A percentile compares a stretch with the other conserved stretches of the same genome.
These are phyloP conservation scores for Coemansia sp. DNA, from an alignment of 192 early-diverging fungal genomes.

Conservation along the genomic window DNA sequence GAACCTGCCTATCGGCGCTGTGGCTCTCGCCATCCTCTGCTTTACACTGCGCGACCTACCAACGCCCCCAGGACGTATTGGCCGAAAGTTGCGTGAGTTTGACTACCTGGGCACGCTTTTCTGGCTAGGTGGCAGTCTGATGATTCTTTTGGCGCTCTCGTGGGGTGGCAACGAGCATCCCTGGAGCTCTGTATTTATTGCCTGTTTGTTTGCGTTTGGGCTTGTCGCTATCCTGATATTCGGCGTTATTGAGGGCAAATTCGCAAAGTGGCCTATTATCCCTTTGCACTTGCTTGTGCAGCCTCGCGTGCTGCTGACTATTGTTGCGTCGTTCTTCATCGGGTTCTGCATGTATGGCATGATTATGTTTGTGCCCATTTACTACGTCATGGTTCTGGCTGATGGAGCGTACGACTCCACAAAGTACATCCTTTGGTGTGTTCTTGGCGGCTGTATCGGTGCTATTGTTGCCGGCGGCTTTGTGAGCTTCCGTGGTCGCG, in stretches of 20 bases:
- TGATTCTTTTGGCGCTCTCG: slow-evolving; percentile 57
- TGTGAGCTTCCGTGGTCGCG: slow-evolving; percentile 27
- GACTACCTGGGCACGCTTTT: slow-evolving; percentile 59
- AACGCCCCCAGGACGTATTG: slow-evolving; percentile 25
- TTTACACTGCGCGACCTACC: slow-evolving; percentile 61
- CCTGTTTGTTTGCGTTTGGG: slow-evolving; percentile 52
- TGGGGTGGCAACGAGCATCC: slow-evolving; percentile 61
- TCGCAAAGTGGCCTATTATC: slow-evolving; percentile 70
- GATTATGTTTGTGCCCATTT: slow-evolving; percentile 55
- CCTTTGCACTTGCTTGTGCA: slow-evolving; percentile 33
- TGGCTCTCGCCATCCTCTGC: slow-evolving; percentile 53
- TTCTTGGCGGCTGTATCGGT: slow-evolving; percentile 29
- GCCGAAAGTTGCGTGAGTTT: slow-evolving; percentile 50
- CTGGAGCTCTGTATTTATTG: slow-evolving; percentile 55
- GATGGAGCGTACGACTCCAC: slow-evolving; percentile 26
- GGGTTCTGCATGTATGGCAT: slow-evolving; percentile 51
- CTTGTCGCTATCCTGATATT: slow-evolving; percentile 47
- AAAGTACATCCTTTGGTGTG: slow-evolving; percentile 35
- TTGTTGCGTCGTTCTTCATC: slow-evolving; percentile 36
- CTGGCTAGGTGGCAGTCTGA: slow-evolving; percentile 53
- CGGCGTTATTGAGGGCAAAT: slow-evolving; percentile 56
- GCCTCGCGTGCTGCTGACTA: slow-evolving; percentile 26
- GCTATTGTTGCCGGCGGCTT: slow-evolving; percentile 26
- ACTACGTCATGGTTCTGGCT: slow-evolving; percentile 37
- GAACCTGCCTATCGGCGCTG: slow-evolving; percentile 68